Conservation (phyloP, 2,329 filamentous ascomycete genomes). For the Microsporum audouinii region DNA sequence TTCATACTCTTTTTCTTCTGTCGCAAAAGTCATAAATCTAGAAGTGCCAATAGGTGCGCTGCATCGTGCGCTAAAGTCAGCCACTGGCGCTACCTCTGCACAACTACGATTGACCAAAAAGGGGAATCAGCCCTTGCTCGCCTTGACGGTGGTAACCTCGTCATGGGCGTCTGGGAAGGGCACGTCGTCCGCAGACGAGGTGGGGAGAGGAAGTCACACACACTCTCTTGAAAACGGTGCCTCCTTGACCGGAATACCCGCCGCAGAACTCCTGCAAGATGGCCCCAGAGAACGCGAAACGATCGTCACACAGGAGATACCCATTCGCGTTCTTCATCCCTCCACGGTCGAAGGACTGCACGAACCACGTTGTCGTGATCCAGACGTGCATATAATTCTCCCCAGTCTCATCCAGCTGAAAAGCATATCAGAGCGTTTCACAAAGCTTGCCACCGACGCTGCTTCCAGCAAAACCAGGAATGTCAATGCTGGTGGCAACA, state of each 20-base stretch:
- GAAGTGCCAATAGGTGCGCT: conserved; percentile 83
- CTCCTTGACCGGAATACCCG: conserved; percentile 27
- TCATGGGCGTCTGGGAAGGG: conserved; percentile 37
- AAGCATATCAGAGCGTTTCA: conserved; percentile 89
- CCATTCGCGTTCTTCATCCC: conserved; percentile 78
- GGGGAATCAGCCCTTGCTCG: conserved; percentile 72
- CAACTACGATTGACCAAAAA: conserved; percentile 88
- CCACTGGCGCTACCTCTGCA: conserved; percentile 66
- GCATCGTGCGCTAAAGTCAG: conserved; percentile 83
- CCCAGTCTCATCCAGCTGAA: conserved; percentile 82
- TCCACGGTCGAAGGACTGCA: conserved; percentile 83
- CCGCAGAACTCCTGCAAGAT: conserved; percentile 32
- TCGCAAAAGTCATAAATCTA: conserved; percentile 89
- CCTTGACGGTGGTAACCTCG: conserved; percentile 71
- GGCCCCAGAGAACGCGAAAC: conserved; percentile 67
- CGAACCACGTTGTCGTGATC: conserved; percentile 80
- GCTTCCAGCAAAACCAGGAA: conserved; percentile 13
- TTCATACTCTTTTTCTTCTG: conserved; percentile 77
- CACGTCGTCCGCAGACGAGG: conserved; percentile 43
- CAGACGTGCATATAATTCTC: conserved; percentile 86
- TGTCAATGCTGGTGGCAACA: conserved; percentile 21
- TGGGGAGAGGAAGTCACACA: conserved; percentile 27
- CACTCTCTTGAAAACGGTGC: conserved; percentile 34
- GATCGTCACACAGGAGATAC: conserved; percentile 87
- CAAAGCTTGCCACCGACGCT: conserved; percentile 56